Conservation (phyloP, 2,329 filamentous ascomycete species). For the Colletotrichum neosansevieriae region DNA sequence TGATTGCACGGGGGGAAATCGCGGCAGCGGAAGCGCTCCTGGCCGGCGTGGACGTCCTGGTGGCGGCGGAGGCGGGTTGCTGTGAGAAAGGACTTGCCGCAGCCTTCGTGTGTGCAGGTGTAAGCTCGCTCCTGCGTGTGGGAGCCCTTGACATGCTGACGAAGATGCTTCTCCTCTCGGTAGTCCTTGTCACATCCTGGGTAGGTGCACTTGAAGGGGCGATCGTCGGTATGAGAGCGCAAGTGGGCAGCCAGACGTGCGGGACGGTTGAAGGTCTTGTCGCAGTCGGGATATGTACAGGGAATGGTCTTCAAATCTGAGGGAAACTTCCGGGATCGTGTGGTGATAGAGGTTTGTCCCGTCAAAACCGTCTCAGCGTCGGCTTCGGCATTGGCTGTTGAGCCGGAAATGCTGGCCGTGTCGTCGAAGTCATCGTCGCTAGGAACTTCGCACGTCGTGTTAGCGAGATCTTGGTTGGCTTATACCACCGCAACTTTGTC, state of each 20-base stretch:
- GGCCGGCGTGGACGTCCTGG: slow-evolving; percentile 80
- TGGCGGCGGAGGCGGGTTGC: slow-evolving; percentile 83
- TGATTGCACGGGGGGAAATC: slow-evolving; percentile 78
- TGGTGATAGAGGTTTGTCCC: slow-evolving; percentile 38
- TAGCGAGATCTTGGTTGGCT: not conserved
- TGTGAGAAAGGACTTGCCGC: slow-evolving; percentile 85
- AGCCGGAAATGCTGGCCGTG: slow-evolving; percentile 38
- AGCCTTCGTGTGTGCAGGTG: slow-evolving; percentile 76
- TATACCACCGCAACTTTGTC: not conserved
- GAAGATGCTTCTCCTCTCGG: slow-evolving; percentile 86
- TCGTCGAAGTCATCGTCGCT: slow-evolving; percentile 40
- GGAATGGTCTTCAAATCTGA: slow-evolving; percentile 81
- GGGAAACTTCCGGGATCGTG: slow-evolving; percentile 63
- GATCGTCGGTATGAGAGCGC: slow-evolving; percentile 86
- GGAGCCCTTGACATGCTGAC: slow-evolving; percentile 85
- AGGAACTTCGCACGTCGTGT: slow-evolving; percentile 21
- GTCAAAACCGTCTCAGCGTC: slow-evolving; percentile 39
- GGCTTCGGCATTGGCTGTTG: slow-evolving; percentile 37
- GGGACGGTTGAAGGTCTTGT: slow-evolving; percentile 89
- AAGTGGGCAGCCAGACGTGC: slow-evolving; percentile 84
- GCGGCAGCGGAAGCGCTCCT: slow-evolving; percentile 80
- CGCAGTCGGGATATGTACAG: slow-evolving; percentile 80
- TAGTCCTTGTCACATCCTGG: slow-evolving; percentile 85
- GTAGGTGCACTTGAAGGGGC: slow-evolving; percentile 80
- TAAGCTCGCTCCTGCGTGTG: slow-evolving; percentile 80